Evolutionary conservation across 148 eudicot species (phyloP).

Genomic region (Amaranthus palmeri): DNA sequence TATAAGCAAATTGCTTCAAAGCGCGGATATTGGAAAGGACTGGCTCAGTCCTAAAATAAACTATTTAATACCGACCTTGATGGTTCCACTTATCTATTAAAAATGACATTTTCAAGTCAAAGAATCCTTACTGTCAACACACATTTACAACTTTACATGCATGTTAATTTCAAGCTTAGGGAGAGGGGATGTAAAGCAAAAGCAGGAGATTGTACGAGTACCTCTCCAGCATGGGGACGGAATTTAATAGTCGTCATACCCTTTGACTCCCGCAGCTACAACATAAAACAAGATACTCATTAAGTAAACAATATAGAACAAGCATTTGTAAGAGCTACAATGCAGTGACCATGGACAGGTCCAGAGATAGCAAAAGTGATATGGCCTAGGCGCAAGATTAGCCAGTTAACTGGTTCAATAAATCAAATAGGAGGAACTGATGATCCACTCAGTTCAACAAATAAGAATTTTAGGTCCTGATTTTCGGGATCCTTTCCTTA

Average conservation of each 20-base stretch:
- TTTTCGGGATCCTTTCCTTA: not conserved
- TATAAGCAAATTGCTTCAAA: not conserved
- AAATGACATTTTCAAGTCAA: not conserved
- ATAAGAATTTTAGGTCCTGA: not conserved
- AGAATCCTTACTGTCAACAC: not conserved
- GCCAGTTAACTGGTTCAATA: not conserved
- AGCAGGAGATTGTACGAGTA: slow-evolving; percentile 21
- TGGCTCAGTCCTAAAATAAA: not conserved
- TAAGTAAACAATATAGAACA: not conserved
- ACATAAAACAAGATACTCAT: slow-evolving; percentile 21
- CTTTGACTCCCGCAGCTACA: slow-evolving; percentile 97
- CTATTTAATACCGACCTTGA: not conserved
- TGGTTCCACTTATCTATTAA: not conserved
- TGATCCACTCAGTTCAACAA: not conserved
- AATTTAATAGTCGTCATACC: slow-evolving; percentile 95
- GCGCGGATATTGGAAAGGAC: not conserved
- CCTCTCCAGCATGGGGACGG: slow-evolving; percentile 99
- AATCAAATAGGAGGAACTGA: not conserved
- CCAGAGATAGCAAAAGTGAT: not conserved
- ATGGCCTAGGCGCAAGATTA: not conserved
- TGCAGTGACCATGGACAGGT: not conserved
- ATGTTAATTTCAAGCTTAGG: not conserved
- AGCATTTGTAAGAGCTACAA: not conserved
- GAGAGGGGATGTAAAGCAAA: not conserved
- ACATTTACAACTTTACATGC: not conserved